Conservation (phyloP, 2,329 filamentous ascomycete species). For the Xylaria sp. region DNA sequence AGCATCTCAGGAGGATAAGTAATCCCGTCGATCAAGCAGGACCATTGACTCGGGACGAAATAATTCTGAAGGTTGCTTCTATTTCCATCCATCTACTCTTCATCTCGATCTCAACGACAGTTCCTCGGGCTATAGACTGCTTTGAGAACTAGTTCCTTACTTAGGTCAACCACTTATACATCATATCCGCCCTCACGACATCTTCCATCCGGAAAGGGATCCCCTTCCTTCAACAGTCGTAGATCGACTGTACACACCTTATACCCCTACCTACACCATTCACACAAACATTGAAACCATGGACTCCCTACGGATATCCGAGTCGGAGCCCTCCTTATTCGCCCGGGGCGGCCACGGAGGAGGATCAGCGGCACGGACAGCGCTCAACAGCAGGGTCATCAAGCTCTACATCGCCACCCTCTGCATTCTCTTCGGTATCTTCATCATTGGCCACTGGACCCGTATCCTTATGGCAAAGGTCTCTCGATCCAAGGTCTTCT, state of each 20-base stretch:
- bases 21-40: no score
- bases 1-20: no score
- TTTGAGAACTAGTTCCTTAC: no score
- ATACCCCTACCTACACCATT: background rate
- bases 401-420: conserved; percentile 25
- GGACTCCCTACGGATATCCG: background rate
- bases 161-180: no score
- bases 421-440: conserved; percentile 24
- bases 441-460: conserved; percentile 27
- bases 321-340: background rate
- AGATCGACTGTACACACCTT: background rate
- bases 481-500: conserved; percentile 18
- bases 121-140: no score
- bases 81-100: no score
- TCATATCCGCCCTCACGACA: no score
- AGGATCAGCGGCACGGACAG: conserved; percentile 10
- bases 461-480: conserved; percentile 17
- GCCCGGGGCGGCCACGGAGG: no score
- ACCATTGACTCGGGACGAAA: no score
- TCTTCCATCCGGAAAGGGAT: background rate
- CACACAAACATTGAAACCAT: background rate
- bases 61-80: no score
- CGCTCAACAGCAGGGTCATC: conserved; percentile 15
- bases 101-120: no score
- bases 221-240: background rate